A percentile compares a stretch with the other conserved stretches of the same genome.
phyloP scores from a whole-genome alignment of 805 yeast genomes.

The Lachancea dasiensis region DNA sequence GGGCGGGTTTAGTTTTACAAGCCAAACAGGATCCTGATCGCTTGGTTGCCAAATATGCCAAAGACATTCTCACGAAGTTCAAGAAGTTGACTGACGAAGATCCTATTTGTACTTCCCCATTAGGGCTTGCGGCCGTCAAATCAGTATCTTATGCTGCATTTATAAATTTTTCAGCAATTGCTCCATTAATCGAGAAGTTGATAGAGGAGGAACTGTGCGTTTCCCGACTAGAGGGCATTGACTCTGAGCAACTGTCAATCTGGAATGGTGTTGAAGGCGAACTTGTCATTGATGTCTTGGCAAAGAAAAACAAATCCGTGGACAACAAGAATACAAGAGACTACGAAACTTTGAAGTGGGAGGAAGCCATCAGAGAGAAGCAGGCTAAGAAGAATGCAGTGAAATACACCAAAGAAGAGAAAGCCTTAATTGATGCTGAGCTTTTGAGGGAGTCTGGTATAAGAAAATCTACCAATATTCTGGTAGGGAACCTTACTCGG shows the following conservation, averaged over 20 bases:
- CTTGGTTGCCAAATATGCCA: slow-evolving; percentile 37
- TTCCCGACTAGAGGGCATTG: slow-evolving; percentile 35
- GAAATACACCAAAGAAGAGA: slow-evolving; percentile 76
- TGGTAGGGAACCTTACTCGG: slow-evolving; percentile 38
- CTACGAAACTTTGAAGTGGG: slow-evolving; percentile 86
- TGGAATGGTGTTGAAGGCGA: slow-evolving; percentile 68
- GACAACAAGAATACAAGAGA: slow-evolving; percentile 74
- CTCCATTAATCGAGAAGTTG: slow-evolving; percentile 44
- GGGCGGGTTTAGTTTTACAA: slow-evolving; percentile 71
- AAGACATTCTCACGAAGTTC: slow-evolving; percentile 18
- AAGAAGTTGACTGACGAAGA: slow-evolving; percentile 17
- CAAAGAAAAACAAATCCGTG: slow-evolving; percentile 37
- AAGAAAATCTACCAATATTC: slow-evolving; percentile 40
- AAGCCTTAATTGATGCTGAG: slow-evolving; percentile 53
- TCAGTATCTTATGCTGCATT: slow-evolving; percentile 51
- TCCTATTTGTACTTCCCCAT: slow-evolving; percentile 18
- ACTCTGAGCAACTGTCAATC: slow-evolving; percentile 49
- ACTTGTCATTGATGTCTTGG: slow-evolving; percentile 59
- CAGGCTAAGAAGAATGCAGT: slow-evolving; percentile 47
- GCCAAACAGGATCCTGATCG: slow-evolving; percentile 59
- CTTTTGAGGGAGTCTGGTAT: slow-evolving; percentile 53
- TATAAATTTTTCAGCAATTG: slow-evolving; percentile 50
- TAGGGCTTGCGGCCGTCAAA: slow-evolving; percentile 42
- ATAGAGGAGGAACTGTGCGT: slow-evolving; percentile 41
- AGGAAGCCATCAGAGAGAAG: slow-evolving; percentile 71